Evolutionary conservation across 257 asterid species (phyloP).

Genomic region (Solanum paucissectum): DNA sequence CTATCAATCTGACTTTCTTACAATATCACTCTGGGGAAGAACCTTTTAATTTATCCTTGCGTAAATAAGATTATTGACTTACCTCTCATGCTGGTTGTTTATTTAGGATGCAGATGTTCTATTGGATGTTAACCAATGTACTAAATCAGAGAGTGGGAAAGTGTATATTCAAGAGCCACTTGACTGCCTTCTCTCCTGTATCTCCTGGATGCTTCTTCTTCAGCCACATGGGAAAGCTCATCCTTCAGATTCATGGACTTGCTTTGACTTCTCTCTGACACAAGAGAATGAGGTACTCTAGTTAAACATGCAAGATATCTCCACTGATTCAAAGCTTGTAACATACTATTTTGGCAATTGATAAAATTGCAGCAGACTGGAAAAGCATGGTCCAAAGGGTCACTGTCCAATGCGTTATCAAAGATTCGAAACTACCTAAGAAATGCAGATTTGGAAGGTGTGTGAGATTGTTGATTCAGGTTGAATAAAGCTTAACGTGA

Average conservation of each 20-base stretch:
- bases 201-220: slow-evolving; percentile 74
- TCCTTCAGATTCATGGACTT: slow-evolving; percentile 48
- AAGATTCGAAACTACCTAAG: slow-evolving; percentile 52
- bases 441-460: slow-evolving; percentile 64
- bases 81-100: background rate
- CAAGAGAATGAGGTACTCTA: slow-evolving; percentile 67
- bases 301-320: background rate
- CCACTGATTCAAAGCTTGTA: background rate
- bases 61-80: background rate
- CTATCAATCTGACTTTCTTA: background rate
- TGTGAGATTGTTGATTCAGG: background rate
- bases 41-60: background rate
- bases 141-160: slow-evolving; percentile 50
- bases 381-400: slow-evolving; percentile 45
- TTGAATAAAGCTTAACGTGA: background rate
- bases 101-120: slow-evolving; percentile 50
- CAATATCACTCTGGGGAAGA: background rate
- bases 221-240: slow-evolving; percentile 53
- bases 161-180: slow-evolving; percentile 64
- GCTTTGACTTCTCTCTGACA: slow-evolving; percentile 76
- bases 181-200: slow-evolving; percentile 72
- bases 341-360: background rate
- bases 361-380: slow-evolving; percentile 37
- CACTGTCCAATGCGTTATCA: slow-evolving; percentile 47
- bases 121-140: slow-evolving; percentile 40